Base-by-base conservation (phyloP, 345 rosid genomes). In the Cardiospermum halicacabum region DNA sequence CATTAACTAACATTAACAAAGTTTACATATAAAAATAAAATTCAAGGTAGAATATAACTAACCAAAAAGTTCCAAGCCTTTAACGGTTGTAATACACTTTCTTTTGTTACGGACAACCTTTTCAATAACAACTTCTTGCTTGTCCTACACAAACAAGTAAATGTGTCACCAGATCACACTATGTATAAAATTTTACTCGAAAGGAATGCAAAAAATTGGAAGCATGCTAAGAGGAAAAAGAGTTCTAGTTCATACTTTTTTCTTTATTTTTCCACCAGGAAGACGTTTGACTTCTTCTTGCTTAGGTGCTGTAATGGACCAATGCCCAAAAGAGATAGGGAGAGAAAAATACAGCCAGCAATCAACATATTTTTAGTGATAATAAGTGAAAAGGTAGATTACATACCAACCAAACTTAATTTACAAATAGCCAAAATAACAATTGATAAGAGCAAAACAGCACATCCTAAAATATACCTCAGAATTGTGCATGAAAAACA, bases 21-120 rank as follows among this genome's bases (percentile, higher is more conserved):
- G n/a, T n/a, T n/a, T n/a, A n/a, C n/a, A 22, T 36, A 58, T 36
- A 25, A 2, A 53, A 21, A 31, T 2, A 55, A 30, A 18, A 53
- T 4, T 3, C 11, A 36, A 21, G 37, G n/a, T 51, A 48, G 50
- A 16, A 45, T 3, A 28, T 62, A 7, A 53, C 78, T 63, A 62
- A 77, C 87, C 84, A 37, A 82, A 82, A 61, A 68, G 82, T 0
- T 82, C 82, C 73, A 82, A 66, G 72, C 87, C 84, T 82, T 80
- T 77, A 5, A 82, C 69, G 48, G 78, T 80, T 37, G 81, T 77
- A 50, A 80, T 82, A 69, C 82, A 66, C 64, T 82, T 77, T 25
- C 82, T 69, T 75, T 77, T 80, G 76, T 80, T 80, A 67, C 76
- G 82, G 10, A 72, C 77, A 59, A 80, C 75, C 70, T 77, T 82